Percentiles rank a stretch among this genome's conserved stretches.
phyloP scores from a whole-genome alignment of 805 yeast genomes.

The Yarrowia sp. region DNA sequence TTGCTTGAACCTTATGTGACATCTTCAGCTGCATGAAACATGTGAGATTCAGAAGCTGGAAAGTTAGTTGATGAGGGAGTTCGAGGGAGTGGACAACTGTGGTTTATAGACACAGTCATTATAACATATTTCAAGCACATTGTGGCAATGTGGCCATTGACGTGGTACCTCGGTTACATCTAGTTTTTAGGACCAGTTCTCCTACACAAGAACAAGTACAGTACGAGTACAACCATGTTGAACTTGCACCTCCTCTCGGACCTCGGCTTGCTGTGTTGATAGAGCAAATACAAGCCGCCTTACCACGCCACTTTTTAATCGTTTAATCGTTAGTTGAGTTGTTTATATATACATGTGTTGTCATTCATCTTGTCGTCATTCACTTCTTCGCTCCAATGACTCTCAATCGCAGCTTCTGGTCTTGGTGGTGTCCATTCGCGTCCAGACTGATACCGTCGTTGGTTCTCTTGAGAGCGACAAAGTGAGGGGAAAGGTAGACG shows the following conservation, averaged over 20 bases:
- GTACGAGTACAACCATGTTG: too few species aligned
- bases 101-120: too few species aligned
- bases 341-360: background rate
- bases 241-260: too few species aligned
- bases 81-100: background rate
- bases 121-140: too few species aligned
- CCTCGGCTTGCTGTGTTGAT: background rate
- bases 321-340: background rate
- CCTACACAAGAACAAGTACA: too few species aligned
- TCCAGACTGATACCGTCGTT: slow-evolving; percentile 17
- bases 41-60: background rate
- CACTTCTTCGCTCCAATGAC: slow-evolving; percentile 27
- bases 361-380: background rate
- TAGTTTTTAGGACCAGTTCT: too few species aligned
- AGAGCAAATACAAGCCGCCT: background rate
- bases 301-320: background rate
- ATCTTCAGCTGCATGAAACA: slow-evolving; percentile 8
- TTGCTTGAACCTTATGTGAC: slow-evolving; percentile 24
- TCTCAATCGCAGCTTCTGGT: slow-evolving; percentile 29
- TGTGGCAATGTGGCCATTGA: too few species aligned
- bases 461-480: slow-evolving; percentile 25
- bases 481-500: slow-evolving; percentile 25
- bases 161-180: too few species aligned
- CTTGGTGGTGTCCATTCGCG: background rate
- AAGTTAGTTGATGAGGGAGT: background rate